Evolutionary conservation across 306 rosid genomes (phyloP), one percentile per base, ranked within the genome.

Genomic region (Comarum palustre): DNA sequence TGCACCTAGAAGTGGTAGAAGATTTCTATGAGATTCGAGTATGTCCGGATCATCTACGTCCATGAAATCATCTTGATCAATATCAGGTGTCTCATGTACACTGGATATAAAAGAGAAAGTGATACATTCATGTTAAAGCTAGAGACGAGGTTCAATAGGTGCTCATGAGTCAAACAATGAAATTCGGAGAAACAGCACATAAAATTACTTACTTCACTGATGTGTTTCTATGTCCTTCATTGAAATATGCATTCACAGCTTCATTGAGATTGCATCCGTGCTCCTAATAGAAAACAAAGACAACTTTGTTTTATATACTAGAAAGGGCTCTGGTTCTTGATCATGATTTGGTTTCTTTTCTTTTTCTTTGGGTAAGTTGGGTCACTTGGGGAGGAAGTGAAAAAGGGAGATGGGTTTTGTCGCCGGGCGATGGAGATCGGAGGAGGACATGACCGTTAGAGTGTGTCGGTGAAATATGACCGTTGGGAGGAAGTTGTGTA

Each of bases 231-330:
- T 91, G 96, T 74, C 92, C 92, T 87, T 86, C 95, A 73, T 78
- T 83, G 69, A 88, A 94, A 88, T 85, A 84, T n/a, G 91, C 89
- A 87, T 90, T 84, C 79, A 87, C 86, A 22, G 99, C 99, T 73
- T 82, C 88, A 78, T 86, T 90, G 83, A 94, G 91, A 84, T 92
- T 80, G 12, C 88, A 91, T n/a, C 87, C 90, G 75, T 87, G 90
- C 76, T 85, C 97, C 99, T 94, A 75, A 65, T 58, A 79, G 72
- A 54, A 84, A 66, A 64, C 57, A 70, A 57, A 75, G 27, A 80
- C 55, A 32, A 17, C n/a, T n/a, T n/a, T n/a, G 77, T 88, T 84
- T 86, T 73, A 80, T 84, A 79, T 73, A 77, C 68, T 71, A 19
- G 2, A 32, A 3, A 52, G 59, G 9, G 13, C 38, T 31, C 24